Percentiles rank a stretch among this genome's conserved stretches.
Conservation (phyloP, 139 green algal genomes). For the Haematococcus lacustris region DNA sequence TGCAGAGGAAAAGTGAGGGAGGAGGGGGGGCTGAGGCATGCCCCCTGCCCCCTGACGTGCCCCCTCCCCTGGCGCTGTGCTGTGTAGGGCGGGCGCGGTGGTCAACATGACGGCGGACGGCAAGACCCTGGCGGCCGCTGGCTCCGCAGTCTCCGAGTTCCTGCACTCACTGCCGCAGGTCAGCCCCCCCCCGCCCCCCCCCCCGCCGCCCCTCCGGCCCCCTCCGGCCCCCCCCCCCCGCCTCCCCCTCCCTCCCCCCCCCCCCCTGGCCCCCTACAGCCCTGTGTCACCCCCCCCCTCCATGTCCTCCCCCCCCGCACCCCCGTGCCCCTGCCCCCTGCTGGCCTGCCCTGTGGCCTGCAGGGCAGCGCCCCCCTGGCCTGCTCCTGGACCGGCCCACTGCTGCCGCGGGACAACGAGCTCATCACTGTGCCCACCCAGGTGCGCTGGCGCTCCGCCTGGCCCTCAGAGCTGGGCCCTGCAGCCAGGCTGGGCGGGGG, state of each 20-base stretch:
- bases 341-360: no score
- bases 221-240: no score
- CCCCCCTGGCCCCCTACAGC: no score
- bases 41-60: not conserved
- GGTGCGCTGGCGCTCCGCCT: no score
- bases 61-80: not conserved
- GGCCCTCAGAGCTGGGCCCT: not conserved
- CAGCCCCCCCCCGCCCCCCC: no score
- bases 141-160: conserved; percentile 60
- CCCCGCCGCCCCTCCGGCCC: no score
- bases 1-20: no score
- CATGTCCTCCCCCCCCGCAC: no score
- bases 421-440: conserved; percentile 92
- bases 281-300: no score
- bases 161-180: conserved; percentile 66
- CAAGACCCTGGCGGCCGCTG: conserved; percentile 53
- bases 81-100: conserved; percentile 52
- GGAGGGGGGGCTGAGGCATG: not conserved
- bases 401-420: conserved; percentile 70
- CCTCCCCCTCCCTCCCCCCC: no score
- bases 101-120: conserved; percentile 95
- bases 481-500: not conserved
- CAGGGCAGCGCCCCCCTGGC: not conserved
- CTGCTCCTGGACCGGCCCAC: conserved; percentile 25
- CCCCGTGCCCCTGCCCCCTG: no score